Conservation (phyloP, 1,284 basidiomycete species). For the Ganoderma lingzhi region DNA sequence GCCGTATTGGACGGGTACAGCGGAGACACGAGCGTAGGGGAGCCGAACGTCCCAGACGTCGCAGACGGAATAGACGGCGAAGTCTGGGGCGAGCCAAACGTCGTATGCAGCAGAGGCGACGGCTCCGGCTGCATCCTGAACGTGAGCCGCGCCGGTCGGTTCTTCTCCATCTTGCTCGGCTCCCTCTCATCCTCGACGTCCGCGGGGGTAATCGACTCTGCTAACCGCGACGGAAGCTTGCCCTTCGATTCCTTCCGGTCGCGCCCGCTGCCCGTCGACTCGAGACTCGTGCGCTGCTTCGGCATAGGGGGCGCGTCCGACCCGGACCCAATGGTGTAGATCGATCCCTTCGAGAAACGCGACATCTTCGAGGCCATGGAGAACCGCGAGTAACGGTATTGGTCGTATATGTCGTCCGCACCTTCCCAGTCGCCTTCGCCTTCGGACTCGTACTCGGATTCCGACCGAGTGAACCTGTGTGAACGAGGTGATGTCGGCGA, state of each 20-base stretch:
- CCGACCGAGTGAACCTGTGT: constrained; percentile 28
- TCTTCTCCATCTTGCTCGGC: constrained; percentile 29
- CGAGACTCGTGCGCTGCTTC: constrained; percentile 36
- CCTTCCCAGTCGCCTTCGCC: constrained; percentile 65
- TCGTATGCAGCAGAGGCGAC: constrained; percentile 62
- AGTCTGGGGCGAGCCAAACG: constrained; percentile 56
- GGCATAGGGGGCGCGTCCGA: constrained; percentile 47
- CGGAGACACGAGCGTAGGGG: constrained; percentile 33
- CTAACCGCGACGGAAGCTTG: constrained; percentile 21
- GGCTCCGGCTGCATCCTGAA: constrained; percentile 26
- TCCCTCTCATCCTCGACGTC: constrained; percentile 17
- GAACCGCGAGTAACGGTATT: constrained; percentile 74
- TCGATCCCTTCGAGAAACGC: constrained; percentile 42
- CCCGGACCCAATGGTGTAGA: constrained; percentile 35
- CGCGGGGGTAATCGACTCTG: constrained; percentile 22
- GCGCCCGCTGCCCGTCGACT: constrained; percentile 20
- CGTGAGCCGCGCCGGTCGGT: constrained; percentile 31
- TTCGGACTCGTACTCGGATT: constrained; percentile 43
- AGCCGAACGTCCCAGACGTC: constrained; percentile 34
- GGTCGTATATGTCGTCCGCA: constrained; percentile 74
- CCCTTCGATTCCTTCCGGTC: constrained; percentile 27
- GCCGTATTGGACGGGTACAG: constrained; percentile 30
- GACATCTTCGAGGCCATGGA: constrained; percentile 57
- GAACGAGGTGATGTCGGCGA: not conserved
- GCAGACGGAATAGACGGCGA: constrained; percentile 42